phyloP scores from a whole-genome alignment of 1,139 yeast genomes.

The Nematodospora anomalae region DNA sequence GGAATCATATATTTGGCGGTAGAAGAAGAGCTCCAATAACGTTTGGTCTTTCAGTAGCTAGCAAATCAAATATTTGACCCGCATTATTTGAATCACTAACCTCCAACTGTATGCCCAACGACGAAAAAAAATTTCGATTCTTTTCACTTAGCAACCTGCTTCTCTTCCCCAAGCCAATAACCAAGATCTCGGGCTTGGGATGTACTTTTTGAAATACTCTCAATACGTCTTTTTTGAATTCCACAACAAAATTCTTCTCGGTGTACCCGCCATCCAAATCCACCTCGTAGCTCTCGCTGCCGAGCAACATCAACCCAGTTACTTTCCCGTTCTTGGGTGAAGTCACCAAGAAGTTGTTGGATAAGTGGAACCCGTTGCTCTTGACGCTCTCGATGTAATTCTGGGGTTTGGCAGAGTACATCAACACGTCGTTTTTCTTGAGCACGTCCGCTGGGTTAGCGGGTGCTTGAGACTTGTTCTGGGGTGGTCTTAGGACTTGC shows the following conservation, averaged over 20 bases:
- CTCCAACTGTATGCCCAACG: slow-evolving; percentile 68
- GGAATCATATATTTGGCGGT: slow-evolving; percentile 61
- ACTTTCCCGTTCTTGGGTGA: slow-evolving; percentile 49
- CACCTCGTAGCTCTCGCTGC: slow-evolving; percentile 64
- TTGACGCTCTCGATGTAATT: slow-evolving; percentile 47
- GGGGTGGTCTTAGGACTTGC: slow-evolving; percentile 28
- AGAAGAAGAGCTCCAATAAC: slow-evolving; percentile 68
- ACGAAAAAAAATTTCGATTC: slow-evolving; percentile 49
- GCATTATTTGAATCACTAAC: slow-evolving; percentile 67
- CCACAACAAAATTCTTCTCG: slow-evolving; percentile 46
- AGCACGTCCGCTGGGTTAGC: slow-evolving; percentile 48
- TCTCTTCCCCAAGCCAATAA: slow-evolving; percentile 66
- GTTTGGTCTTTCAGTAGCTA: slow-evolving; percentile 78
- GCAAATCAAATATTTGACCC: slow-evolving; percentile 68
- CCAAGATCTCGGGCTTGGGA: slow-evolving; percentile 77
- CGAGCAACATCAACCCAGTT: slow-evolving; percentile 58
- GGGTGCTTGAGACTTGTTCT: slow-evolving; percentile 40
- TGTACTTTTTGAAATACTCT: slow-evolving; percentile 55
- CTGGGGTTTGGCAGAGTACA: slow-evolving; percentile 44
- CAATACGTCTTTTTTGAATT: slow-evolving; percentile 39
- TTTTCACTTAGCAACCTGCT: slow-evolving; percentile 61
- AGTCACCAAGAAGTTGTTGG: slow-evolving; percentile 36
- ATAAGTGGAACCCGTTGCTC: slow-evolving; percentile 41
- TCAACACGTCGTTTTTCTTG: slow-evolving; percentile 45
- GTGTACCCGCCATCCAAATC: slow-evolving; percentile 42